Conservation (phyloP, 2,329 filamentous ascomycete species). For the Penicillium sp. region DNA sequence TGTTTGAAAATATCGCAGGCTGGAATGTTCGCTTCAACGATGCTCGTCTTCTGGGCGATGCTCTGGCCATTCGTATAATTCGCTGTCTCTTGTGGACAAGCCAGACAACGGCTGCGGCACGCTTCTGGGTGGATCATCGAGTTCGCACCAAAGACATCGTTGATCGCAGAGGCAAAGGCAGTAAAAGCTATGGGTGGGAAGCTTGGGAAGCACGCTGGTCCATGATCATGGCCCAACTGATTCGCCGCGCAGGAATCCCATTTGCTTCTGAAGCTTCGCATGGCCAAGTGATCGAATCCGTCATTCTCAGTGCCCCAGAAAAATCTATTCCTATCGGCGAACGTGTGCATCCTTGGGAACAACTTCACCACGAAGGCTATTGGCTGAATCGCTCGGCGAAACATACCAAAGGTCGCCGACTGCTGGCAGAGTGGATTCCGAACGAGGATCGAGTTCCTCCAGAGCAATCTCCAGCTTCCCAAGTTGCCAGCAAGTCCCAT, state of each 20-base stretch:
- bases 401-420: constrained; percentile 47
- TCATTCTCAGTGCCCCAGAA: constrained; percentile 47
- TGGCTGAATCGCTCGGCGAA: constrained; percentile 53
- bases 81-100: constrained; percentile 76
- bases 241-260: constrained; percentile 49
- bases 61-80: constrained; percentile 71
- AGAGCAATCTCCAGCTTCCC: constrained; percentile 51
- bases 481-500: constrained; percentile 49
- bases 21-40: constrained; percentile 92
- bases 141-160: constrained; percentile 69
- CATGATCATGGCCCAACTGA: constrained; percentile 55
- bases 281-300: constrained; percentile 24
- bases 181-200: constrained; percentile 84
- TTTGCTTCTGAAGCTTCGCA: constrained; percentile 34
- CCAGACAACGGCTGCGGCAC: constrained; percentile 70
- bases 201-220: constrained; percentile 82
- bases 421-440: constrained; percentile 51
- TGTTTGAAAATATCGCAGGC: constrained; percentile 80
- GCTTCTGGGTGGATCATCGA: constrained; percentile 73
- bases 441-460: constrained; percentile 54
- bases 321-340: constrained; percentile 48
- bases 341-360: constrained; percentile 52
- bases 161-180: constrained; percentile 76
- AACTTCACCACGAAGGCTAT: constrained; percentile 58
- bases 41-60: constrained; percentile 78